Evolutionary conservation across 257 asterid species (phyloP).

Genomic region (Anisodus acutangulus): DNA sequence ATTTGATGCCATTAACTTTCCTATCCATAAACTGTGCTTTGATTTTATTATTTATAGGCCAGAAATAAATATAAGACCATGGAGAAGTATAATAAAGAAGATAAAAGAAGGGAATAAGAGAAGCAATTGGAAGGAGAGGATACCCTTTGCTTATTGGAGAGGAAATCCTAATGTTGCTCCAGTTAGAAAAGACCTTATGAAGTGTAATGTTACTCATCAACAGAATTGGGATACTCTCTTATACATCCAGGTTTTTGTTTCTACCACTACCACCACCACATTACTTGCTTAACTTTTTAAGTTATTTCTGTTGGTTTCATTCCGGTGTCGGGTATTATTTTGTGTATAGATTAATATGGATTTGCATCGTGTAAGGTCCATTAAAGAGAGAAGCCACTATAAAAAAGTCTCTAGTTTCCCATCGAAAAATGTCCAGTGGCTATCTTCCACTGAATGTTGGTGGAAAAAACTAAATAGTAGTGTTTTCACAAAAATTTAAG

Average conservation of each 20-base stretch:
- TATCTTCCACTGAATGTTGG: too few relatives aligned
- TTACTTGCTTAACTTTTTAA: not conserved
- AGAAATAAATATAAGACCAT: slow-evolving; percentile 36
- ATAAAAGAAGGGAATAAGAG: slow-evolving; percentile 30
- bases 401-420: too few relatives aligned
- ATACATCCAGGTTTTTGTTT: not conserved
- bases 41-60: slow-evolving; percentile 21
- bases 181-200: slow-evolving; percentile 3
- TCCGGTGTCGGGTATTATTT: not conserved
- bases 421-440: too few relatives aligned
- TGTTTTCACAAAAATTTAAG: too few relatives aligned
- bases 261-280: not conserved
- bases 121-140: slow-evolving; percentile 23
- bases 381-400: too few relatives aligned
- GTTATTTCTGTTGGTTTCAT: not conserved
- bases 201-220: slow-evolving; percentile 31
- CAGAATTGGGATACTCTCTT: slow-evolving; percentile 30
- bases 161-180: slow-evolving; percentile 30
- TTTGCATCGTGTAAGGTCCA: too few relatives aligned
- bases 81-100: slow-evolving; percentile 27
- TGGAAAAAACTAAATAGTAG: too few relatives aligned
- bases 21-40: not conserved
- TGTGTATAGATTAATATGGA: too few relatives aligned
- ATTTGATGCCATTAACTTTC: too few relatives aligned
- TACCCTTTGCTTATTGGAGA: slow-evolving; percentile 37